phyloP scores from a whole-genome alignment of 2,329 filamentous ascomycete genomes.

The Sphaerulina vaccinii region DNA sequence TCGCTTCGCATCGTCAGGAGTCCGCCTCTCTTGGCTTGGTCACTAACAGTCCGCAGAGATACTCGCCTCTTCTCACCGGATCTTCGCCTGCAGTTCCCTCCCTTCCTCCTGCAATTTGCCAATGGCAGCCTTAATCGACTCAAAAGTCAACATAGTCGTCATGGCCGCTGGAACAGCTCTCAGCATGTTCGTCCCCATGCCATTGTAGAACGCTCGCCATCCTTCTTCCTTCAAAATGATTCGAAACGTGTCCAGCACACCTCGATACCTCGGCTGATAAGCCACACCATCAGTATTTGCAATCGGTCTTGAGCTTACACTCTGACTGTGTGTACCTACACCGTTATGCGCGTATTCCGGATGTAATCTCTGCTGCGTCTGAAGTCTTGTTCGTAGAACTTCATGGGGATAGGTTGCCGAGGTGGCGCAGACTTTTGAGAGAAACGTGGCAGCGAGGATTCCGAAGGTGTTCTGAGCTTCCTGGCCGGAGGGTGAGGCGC shows the following conservation, averaged over 20 bases:
- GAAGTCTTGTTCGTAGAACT: constrained; percentile 86
- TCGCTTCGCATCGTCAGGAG: too few species aligned
- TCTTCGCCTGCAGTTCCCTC: constrained; percentile 26
- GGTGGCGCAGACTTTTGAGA: constrained; percentile 93
- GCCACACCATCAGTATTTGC: constrained; percentile 56
- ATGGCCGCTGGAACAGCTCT: constrained; percentile 91
- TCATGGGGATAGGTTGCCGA: constrained; percentile 97
- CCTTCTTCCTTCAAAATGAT: constrained; percentile 89
- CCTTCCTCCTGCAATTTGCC: constrained; percentile 56
- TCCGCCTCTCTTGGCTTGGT: too few species aligned
- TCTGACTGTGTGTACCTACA: constrained; percentile 41
- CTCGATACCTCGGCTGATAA: constrained; percentile 62
- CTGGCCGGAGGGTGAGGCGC: constrained; percentile 56
- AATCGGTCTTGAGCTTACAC: constrained; percentile 36
- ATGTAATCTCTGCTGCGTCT: constrained; percentile 79
- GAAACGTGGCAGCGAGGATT: constrained; percentile 80
- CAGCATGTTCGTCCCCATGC: constrained; percentile 97
- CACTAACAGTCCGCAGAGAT: too few species aligned
- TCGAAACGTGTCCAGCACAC: constrained; percentile 76
- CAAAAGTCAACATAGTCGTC: constrained; percentile 96
- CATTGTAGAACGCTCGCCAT: constrained; percentile 94
- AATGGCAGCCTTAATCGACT: constrained; percentile 64
- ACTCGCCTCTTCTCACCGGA: too few species aligned
- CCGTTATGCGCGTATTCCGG: constrained; percentile 48
- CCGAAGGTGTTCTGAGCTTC: constrained; percentile 68